A percentile compares a stretch with the other conserved stretches of the same genome.
These are phyloP conservation scores for Medicago ruthenica DNA, from an alignment of 306 rosid species.

Conservation along the genomic window DNA sequence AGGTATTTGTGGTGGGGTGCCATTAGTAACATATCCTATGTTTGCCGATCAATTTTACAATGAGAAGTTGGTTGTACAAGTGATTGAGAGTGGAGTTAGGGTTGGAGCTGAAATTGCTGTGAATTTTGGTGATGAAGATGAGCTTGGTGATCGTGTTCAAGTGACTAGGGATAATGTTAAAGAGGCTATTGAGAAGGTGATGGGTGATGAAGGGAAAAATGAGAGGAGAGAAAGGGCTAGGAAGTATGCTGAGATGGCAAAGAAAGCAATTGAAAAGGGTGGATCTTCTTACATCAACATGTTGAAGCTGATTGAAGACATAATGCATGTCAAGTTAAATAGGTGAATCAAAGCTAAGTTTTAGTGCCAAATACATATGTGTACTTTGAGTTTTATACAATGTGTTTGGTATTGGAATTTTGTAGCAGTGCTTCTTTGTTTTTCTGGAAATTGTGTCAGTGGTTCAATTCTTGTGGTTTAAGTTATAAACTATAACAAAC, in stretches of 20 bases:
- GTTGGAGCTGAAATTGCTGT: slow-evolving; percentile 43
- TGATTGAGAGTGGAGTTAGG: slow-evolving; percentile 45
- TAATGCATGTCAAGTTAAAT: neutral
- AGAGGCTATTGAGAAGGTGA: slow-evolving; percentile 48
- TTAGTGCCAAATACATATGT: neutral
- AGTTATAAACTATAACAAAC: too few species aligned
- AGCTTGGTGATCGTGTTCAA: slow-evolving; percentile 35
- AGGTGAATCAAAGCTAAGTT: neutral
- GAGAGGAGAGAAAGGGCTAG: slow-evolving; percentile 50
- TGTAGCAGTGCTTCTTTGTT: neutral
- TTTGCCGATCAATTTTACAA: slow-evolving; percentile 59
- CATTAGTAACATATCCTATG: slow-evolving; percentile 59
- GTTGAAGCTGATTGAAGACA: slow-evolving; percentile 42
- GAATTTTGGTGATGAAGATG: slow-evolving; percentile 48
- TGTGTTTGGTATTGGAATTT: neutral
- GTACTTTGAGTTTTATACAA: neutral
- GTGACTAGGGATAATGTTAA: slow-evolving; percentile 46
- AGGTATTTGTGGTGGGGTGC: slow-evolving; percentile 56
- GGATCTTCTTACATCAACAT: slow-evolving; percentile 55
- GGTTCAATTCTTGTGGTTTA: neutral
- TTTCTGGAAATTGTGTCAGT: neutral
- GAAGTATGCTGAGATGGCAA: slow-evolving; percentile 42
- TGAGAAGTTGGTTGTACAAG: slow-evolving; percentile 49
- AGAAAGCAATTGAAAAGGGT: slow-evolving; percentile 50
- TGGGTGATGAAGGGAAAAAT: slow-evolving; percentile 48